Evolutionary conservation across 2,329 filamentous ascomycete species (phyloP), one percentile per base, ranked within the genome.

Genomic region (Camillea tinctor): DNA sequence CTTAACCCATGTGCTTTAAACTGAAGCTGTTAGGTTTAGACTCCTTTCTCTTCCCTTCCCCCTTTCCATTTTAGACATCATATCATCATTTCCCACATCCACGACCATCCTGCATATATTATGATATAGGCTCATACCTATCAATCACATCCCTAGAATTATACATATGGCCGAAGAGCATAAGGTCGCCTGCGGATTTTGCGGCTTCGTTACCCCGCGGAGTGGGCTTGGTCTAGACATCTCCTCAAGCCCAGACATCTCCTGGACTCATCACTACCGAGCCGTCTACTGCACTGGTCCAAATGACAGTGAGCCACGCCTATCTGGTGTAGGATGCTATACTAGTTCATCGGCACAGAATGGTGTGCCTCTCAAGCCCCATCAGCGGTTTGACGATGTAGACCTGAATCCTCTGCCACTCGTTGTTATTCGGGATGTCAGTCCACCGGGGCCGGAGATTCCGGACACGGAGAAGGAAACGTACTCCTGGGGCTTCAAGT

Each of bases 401-500:
- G 52, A 57, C 26, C 58, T 64, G 24, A 57, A 64, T 19, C 58
- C 56, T 7, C 24, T 24, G 19, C 55, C 57, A 7, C 51, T 65
- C n/a, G 61, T 71, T 36, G 61, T 54, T 15, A 65, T 70, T 44
- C 64, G 54, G 23, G 62, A 59, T 15, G 54, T 66, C 60, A 55
- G 54, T 26, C 66, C 68, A 15, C 66, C 68, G 2, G 58, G 20
- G 22, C 56, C 49, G 36, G 58, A 60, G 17, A 19, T 53, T 4
- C 57, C 60, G 5, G 61, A 63, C 8, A 23, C 52, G 8, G 62
- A 65, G 52, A 59, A 58, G 36, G 54, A 21, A n/a, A 50, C n/a
- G 3, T 68, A 65, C 53, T 61, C 64, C 11, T 70, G 69, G 68
- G 66, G 68, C 1, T 71, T 70, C 56, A 48, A 55, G 6, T 69